phyloP scores from a whole-genome alignment of 2,329 filamentous ascomycete genomes.

The Fonsecaea multimorphosa region DNA sequence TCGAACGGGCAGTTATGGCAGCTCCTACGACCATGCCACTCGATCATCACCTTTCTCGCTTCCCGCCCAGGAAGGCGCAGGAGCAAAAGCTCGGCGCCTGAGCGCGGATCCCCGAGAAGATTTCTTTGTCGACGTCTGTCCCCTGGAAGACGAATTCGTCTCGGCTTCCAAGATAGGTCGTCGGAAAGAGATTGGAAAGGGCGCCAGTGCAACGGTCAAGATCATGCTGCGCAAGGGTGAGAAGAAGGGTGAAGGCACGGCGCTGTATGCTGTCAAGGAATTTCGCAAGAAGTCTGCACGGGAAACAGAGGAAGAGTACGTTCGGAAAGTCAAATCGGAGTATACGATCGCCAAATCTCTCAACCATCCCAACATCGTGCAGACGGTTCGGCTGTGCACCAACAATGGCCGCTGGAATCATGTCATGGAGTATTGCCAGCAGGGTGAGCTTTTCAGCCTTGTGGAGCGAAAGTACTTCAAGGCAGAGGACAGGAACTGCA shows the following conservation, averaged over 20 bases:
- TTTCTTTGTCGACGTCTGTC: conserved; percentile 72
- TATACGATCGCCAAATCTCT: conserved; percentile 85
- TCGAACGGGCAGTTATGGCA: conserved; percentile 30
- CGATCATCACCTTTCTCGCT: conserved; percentile 50
- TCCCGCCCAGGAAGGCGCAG: conserved; percentile 72
- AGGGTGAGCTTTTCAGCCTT: conserved; percentile 79
- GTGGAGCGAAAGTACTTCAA: conserved; percentile 74
- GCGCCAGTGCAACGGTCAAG: conserved; percentile 80
- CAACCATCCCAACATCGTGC: conserved; percentile 85
- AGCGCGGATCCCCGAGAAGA: conserved; percentile 76
- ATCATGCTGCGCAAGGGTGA: conserved; percentile 76
- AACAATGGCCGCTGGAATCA: conserved; percentile 81
- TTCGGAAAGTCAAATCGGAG: conserved; percentile 89
- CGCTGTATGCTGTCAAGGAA: conserved; percentile 82
- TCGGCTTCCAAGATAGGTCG: conserved; percentile 73
- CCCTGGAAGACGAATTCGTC: conserved; percentile 72
- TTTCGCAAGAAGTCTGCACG: conserved; percentile 74
- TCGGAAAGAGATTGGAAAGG: conserved; percentile 78
- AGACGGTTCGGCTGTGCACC: conserved; percentile 76
- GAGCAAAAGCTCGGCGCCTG: conserved; percentile 78
- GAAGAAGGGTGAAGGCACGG: conserved; percentile 56
- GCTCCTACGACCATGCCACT: conserved; percentile 13
- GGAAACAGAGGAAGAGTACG: conserved; percentile 76
- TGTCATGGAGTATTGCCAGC: conserved; percentile 89
- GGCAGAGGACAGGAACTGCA: conserved; percentile 73